These are phyloP conservation scores for Scheffersomyces ergatensis DNA, from an alignment of 805 yeast genomes.

Conservation along the genomic window DNA sequence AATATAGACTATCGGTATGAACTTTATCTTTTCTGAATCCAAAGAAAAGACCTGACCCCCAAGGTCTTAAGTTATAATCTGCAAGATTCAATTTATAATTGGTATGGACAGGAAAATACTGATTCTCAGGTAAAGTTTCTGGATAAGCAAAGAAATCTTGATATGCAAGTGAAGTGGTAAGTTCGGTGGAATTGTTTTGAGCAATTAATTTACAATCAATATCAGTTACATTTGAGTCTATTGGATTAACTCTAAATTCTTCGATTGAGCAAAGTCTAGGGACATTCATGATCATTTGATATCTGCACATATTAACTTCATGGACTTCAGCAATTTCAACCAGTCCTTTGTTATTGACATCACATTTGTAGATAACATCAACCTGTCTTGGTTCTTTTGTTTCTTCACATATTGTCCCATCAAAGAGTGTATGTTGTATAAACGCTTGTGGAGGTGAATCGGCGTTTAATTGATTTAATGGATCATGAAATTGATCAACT, in stretches of 20 bases:
- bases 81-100: slow-evolving; percentile 23
- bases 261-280: slow-evolving; percentile 47
- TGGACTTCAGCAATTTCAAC: slow-evolving; percentile 35
- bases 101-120: slow-evolving; percentile 20
- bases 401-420: slow-evolving; percentile 61
- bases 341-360: slow-evolving; percentile 20
- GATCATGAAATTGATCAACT: slow-evolving; percentile 17
- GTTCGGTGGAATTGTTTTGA: slow-evolving; percentile 1
- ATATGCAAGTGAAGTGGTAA: slow-evolving; percentile 1
- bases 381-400: slow-evolving; percentile 51
- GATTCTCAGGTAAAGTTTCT: slow-evolving; percentile 6
- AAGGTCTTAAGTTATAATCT: slow-evolving; percentile 22
- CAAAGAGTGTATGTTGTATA: slow-evolving; percentile 32
- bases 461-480: slow-evolving; percentile 10
- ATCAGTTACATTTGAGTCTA: slow-evolving; percentile 22
- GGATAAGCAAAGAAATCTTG: slow-evolving; percentile 12
- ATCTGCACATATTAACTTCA: slow-evolving; percentile 59
- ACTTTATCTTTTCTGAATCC: slow-evolving; percentile 15
- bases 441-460: slow-evolving; percentile 22
- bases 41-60: slow-evolving; percentile 31
- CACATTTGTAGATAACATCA: slow-evolving; percentile 59
- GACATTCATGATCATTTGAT: slow-evolving; percentile 48
- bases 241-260: slow-evolving; percentile 26
- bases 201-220: slow-evolving; percentile 23
- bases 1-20: slow-evolving; percentile 14